These are phyloP conservation scores for Plenodomus tracheiphilus DNA, from an alignment of 2,329 filamentous ascomycete species.

Conservation along the genomic window DNA sequence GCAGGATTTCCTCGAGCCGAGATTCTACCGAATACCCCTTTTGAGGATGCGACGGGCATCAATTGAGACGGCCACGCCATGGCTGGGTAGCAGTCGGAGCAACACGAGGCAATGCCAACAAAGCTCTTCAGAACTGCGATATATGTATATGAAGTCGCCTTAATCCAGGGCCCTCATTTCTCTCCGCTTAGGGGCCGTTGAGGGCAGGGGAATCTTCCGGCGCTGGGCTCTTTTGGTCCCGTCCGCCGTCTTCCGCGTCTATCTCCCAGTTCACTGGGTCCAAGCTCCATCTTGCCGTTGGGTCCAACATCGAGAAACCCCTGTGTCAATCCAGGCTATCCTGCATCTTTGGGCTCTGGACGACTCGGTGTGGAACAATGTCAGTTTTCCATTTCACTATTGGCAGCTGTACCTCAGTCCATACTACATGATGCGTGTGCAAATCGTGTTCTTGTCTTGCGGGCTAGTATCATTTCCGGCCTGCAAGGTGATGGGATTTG, in stretches of 20 bases:
- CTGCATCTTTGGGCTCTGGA: neutral
- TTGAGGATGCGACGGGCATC: no score
- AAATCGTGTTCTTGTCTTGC: neutral
- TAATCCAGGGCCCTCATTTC: neutral
- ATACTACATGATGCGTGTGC: neutral
- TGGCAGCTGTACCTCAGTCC: neutral
- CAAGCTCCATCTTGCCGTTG: slow-evolving; percentile 8
- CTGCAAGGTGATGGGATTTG: slow-evolving; percentile 19
- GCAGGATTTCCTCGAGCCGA: no score
- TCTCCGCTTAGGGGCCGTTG: slow-evolving; percentile 1
- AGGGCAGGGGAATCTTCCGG: slow-evolving; percentile 4
- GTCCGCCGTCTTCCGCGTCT: slow-evolving; percentile 9
- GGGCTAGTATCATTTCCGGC: slow-evolving; percentile 12
- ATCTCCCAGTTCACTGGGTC: slow-evolving; percentile 13
- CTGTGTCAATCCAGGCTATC: slow-evolving; percentile 3
- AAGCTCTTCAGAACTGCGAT: no score
- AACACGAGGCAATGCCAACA: no score
- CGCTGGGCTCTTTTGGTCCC: slow-evolving; percentile 3
- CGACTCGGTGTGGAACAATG: neutral
- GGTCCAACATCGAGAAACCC: slow-evolving; percentile 4
- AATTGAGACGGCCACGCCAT: no score
- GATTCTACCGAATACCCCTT: no score
- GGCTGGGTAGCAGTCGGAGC: no score
- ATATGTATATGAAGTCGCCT: no score
- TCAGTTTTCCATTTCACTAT: neutral